Base-by-base conservation (phyloP, 805 yeast species). In the Jamesozyma spencerorum region DNA sequence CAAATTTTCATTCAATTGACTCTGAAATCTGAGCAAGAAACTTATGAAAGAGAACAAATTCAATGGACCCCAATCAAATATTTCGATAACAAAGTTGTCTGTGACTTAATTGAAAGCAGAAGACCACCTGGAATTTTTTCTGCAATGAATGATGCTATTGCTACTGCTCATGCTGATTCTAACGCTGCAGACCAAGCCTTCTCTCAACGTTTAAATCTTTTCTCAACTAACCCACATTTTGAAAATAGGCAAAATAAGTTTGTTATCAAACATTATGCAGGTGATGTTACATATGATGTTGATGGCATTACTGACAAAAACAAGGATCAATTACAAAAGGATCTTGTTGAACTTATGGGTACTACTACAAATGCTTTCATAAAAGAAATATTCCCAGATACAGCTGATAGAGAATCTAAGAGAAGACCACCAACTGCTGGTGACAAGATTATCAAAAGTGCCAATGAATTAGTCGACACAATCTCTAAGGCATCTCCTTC, bases 111-210 rank as follows among this genome's bases (percentile, higher is more conserved):
- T 57, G 99, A 92, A 65, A 82, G 85, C 22, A 77, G 77, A 45
- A 77, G 96, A 56, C 97, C 98, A 1, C 97, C 97, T 1, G 98
- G 98, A 44, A 72, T 92, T 34, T 88, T 92, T 68, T 94, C 97
- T 2, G 95, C 95, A 2, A 72, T 92, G 65, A 92, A 90, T 63
- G 98, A 92, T 68, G 90, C 97, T 1, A 81, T 87, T 55, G 97
- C 96, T 29, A 92, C 97, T 20, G 98, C 98, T 0, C 98, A 92
- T 60, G 99, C 98, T 3, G 97, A 92, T 58, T 82, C 96, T 1
- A 72, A 69, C 39, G 98, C 97, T 15, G 97, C 97, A 2, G 99
- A 92, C 62, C 95, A 87, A 65, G 85, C 94, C 1, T 92, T 92
- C 63, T 83, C 92, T 14, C 95, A 86, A 69, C 75, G 97, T 64